Conservation (phyloP, 441 rosid genomes). For the Jatropha podagrica region DNA sequence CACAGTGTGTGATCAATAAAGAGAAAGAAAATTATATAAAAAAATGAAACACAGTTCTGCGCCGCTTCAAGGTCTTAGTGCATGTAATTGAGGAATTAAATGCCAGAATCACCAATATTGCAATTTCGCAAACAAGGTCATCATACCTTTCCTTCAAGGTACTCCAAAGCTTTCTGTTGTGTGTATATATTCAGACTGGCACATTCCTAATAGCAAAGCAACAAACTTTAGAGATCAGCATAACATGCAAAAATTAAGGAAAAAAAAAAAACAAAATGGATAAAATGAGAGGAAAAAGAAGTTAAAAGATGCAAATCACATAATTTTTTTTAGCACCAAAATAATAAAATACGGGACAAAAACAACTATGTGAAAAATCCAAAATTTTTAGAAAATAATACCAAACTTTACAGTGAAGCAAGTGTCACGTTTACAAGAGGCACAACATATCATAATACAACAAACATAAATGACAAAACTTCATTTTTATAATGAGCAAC, state of each 20-base stretch:
- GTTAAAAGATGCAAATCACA: background rate
- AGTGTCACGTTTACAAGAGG: background rate
- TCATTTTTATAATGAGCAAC: background rate
- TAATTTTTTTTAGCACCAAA: background rate
- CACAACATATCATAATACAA: background rate
- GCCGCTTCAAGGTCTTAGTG: background rate
- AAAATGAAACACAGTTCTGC: background rate
- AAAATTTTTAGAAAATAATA: background rate
- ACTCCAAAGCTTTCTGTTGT: slow-evolving; percentile 66
- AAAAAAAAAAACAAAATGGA: background rate
- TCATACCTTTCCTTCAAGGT: slow-evolving; percentile 74
- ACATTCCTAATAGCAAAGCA: slow-evolving; percentile 69
- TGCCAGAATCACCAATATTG: slow-evolving; percentile 1
- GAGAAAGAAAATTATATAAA: background rate
- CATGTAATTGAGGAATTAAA: background rate
- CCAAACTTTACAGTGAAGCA: background rate
- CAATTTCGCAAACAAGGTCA: slow-evolving; percentile 9
- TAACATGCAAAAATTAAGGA: slow-evolving; percentile 3
- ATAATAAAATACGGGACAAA: background rate
- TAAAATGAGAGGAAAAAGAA: background rate
- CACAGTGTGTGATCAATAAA: background rate
- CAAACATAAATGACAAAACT: background rate
- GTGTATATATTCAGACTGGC: slow-evolving; percentile 55
- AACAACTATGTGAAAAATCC: background rate
- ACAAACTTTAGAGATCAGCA: slow-evolving; percentile 23